A percentile compares a stretch with the other conserved stretches of the same genome.
These are phyloP conservation scores for Amniculicola lignicola DNA, from an alignment of 495 filamentous ascomycete genomes.

Conservation along the genomic window DNA sequence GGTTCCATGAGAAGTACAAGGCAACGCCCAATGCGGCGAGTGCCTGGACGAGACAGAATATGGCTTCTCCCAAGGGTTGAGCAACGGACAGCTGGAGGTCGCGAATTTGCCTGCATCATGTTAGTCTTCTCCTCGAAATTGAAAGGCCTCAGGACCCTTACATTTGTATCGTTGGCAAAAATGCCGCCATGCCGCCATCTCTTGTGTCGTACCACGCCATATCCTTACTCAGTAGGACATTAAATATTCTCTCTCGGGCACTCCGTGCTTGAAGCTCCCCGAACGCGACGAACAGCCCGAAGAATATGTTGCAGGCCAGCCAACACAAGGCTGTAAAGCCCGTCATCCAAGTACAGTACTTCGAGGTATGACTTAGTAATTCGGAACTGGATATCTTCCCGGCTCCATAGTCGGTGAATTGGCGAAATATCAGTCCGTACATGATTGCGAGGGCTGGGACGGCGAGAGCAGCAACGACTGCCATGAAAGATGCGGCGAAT, in stretches of 20 bases:
- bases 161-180: slow-evolving; percentile 72
- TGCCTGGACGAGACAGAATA: slow-evolving; percentile 60
- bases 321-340: slow-evolving; percentile 61
- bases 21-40: slow-evolving; percentile 65
- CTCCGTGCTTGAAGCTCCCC: slow-evolving; percentile 75
- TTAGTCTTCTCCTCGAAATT: not conserved
- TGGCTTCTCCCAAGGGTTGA: slow-evolving; percentile 67
- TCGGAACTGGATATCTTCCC: slow-evolving; percentile 49
- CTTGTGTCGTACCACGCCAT: slow-evolving; percentile 80
- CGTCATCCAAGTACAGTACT: slow-evolving; percentile 56
- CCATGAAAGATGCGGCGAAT: slow-evolving; percentile 50
- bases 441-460: slow-evolving; percentile 66
- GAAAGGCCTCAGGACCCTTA: slow-evolving; percentile 43
- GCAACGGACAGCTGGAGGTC: slow-evolving; percentile 80
- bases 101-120: slow-evolving; percentile 64
- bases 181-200: slow-evolving; percentile 65
- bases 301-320: slow-evolving; percentile 62
- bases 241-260: slow-evolving; percentile 63
- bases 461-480: slow-evolving; percentile 59
- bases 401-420: slow-evolving; percentile 63
- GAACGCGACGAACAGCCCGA: slow-evolving; percentile 66
- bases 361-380: slow-evolving; percentile 55
- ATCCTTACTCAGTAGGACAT: slow-evolving; percentile 64
- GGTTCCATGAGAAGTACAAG: slow-evolving; percentile 74
- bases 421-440: slow-evolving; percentile 71